Percentiles rank a stretch among this genome's conserved stretches.
Conservation (phyloP, 345 rosid species). For the Orychophragmus violaceus region DNA sequence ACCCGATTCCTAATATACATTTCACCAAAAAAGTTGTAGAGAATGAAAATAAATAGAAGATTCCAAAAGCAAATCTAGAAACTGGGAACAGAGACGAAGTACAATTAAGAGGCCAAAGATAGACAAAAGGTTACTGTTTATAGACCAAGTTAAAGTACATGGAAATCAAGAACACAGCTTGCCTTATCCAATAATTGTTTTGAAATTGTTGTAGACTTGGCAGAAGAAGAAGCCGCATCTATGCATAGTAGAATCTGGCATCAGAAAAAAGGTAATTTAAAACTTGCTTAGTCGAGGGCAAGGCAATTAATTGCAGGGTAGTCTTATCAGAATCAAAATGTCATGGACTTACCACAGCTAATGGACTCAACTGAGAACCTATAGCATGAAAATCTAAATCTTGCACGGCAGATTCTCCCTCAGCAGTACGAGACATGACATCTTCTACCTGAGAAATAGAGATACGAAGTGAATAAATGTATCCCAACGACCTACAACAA, state of each 20-base stretch:
- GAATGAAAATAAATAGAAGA: background rate
- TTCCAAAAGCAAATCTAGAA: background rate
- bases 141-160: constrained; percentile 1
- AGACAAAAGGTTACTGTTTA: background rate
- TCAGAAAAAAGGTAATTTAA: constrained; percentile 26
- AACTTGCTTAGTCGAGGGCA: constrained; percentile 10
- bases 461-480: constrained; percentile 2
- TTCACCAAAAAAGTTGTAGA: background rate
- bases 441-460: constrained; percentile 58
- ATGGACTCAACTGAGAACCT: constrained; percentile 72
- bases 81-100: background rate
- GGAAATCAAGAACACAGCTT: constrained; percentile 31
- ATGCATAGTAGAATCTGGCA: constrained; percentile 85
- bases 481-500: background rate
- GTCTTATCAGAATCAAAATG: background rate
- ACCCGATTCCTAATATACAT: constrained; percentile 2
- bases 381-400: constrained; percentile 69
- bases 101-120: background rate
- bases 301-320: background rate
- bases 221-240: constrained; percentile 89
- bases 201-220: constrained; percentile 67
- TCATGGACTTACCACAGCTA: constrained; percentile 73
- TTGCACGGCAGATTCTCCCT: constrained; percentile 59
- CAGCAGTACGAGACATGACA: constrained; percentile 78
- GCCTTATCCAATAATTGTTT: constrained; percentile 82